Base-by-base conservation (phyloP, 148 eudicot genomes). In the Agrostemma githago region DNA sequence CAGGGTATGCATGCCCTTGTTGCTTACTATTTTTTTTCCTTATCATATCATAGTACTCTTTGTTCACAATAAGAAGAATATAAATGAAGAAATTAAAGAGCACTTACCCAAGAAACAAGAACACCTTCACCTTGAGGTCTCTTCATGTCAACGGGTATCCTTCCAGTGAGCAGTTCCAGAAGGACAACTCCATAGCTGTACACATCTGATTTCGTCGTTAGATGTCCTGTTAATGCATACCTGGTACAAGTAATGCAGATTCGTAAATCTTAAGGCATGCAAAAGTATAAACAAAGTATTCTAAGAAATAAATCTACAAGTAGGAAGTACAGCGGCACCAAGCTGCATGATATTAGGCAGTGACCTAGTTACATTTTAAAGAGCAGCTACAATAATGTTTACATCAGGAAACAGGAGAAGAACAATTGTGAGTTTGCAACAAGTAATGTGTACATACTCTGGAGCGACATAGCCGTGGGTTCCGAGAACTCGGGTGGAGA, bases 391-490 rank as follows among this genome's bases (percentile, higher is more conserved):
- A 8, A 26, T 10, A 5, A 6, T 59, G 63, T 6, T 59, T 21
- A 59, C 46, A 26, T 59, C 8, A 34, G 5, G 14, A 26, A 26
- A 61, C 37, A 19, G 64, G 64, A 61, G 11, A 20, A 61, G 40
- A 61, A 39, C 17, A 72, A 19, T 43, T 9, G 40, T 56, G 57
- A 34, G 19, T 58, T 37, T 14, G 48, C 53, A 41, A 43, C 10
- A 61, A 73, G 15, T 19, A 65, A 16, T 60, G 15, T 46, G 62
- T 56, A 66, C 94, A 81, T 87, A 94, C 98, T 94, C 98, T 4
- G 98, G 98, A 60, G 98, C 96, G 63, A 94, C 98, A 71, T 94
- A 94, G 76, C 98, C 98, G 74, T 89, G 98, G 75, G 98, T 94
- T 78, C 98, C 98, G 66, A 94, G 81, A 26, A 91, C 97, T 62